Percentiles rank a stretch among this genome's conserved stretches.
Conservation (phyloP, 345 rosid species). For the Eucalyptus victrix region DNA sequence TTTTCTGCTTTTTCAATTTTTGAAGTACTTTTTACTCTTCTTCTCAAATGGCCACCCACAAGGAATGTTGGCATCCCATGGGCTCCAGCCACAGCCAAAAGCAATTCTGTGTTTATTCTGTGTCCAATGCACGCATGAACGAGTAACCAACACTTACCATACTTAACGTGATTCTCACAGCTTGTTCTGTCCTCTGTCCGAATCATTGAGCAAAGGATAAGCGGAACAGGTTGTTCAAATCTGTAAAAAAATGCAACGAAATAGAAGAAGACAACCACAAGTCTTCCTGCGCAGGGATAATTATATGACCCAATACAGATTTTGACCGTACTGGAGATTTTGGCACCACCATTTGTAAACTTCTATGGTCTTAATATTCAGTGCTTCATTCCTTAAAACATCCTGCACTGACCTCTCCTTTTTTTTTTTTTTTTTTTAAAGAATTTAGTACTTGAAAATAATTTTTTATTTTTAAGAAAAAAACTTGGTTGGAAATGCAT, state of each 20-base stretch:
- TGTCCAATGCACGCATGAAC: neutral
- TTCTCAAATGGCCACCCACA: neutral
- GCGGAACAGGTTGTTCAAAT: neutral
- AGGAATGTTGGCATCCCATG: neutral
- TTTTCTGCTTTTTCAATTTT: neutral
- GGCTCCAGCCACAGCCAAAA: neutral
- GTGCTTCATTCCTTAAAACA: neutral
- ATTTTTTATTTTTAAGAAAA: neutral
- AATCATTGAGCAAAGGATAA: neutral
- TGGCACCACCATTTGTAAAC: neutral
- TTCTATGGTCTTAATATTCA: neutral
- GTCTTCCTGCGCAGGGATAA: neutral
- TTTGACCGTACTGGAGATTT: neutral
- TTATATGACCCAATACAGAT: neutral
- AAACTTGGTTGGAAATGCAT: neutral
- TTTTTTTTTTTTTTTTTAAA: neutral
- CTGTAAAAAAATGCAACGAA: neutral
- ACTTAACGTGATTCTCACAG: neutral
- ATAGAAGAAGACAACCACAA: neutral
- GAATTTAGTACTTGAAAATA: neutral
- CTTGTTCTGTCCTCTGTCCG: neutral
- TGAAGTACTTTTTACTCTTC: neutral
- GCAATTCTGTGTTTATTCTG: neutral
- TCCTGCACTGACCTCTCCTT: neutral
- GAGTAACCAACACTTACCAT: neutral